Evolutionary conservation across 2,329 filamentous ascomycete species (phyloP).

Genomic region (Ophioceras dolichostomum): DNA sequence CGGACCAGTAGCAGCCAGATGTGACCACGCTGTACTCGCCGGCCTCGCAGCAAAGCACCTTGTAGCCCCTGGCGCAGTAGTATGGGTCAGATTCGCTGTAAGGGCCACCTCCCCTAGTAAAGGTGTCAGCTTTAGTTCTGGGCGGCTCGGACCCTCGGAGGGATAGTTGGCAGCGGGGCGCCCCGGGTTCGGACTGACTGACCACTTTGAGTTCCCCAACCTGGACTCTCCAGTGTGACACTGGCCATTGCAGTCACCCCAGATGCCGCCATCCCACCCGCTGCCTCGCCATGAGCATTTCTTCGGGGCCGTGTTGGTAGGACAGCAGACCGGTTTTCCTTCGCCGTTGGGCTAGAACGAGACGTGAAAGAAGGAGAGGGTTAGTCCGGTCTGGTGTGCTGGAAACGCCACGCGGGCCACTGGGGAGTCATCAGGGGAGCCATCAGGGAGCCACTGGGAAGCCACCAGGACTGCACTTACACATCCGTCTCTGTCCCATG

Average conservation of each 20-base stretch:
- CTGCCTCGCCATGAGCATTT: background rate
- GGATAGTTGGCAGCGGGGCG: too few relatives aligned
- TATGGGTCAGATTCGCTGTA: background rate
- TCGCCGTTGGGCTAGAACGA: background rate
- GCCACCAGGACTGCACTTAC: background rate
- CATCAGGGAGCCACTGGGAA: background rate
- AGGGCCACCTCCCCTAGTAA: background rate
- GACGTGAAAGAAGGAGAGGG: too few relatives aligned
- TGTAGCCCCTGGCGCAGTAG: background rate
- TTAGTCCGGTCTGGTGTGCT: too few relatives aligned
- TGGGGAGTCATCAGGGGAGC: too few relatives aligned
- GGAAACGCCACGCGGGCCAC: too few relatives aligned
- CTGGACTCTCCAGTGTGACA: background rate
- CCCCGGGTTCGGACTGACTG: too few relatives aligned
- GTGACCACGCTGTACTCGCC: background rate
- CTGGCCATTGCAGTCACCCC: background rate
- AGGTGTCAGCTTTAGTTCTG: too few relatives aligned
- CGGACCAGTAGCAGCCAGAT: background rate
- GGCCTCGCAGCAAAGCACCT: background rate
- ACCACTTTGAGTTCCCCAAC: background rate
- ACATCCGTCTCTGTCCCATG: background rate
- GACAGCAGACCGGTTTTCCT: background rate
- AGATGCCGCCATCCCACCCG: background rate
- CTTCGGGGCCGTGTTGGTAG: background rate
- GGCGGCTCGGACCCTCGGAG: too few relatives aligned